Conservation (phyloP, 371 early-diverging fungal species). For the Nematocida minor region DNA sequence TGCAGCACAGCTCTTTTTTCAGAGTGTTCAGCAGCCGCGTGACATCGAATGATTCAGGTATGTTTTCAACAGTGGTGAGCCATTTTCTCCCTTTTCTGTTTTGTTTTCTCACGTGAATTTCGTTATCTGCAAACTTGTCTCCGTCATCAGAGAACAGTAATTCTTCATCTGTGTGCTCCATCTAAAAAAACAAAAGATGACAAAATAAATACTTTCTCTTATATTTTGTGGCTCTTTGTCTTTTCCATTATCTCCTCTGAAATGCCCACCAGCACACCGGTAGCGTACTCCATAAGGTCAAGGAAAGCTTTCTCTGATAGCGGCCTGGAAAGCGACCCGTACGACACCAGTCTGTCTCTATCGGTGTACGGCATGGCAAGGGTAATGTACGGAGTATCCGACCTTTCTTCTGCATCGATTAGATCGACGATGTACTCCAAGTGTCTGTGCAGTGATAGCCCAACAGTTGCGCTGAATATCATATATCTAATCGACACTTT, state of each 20-base stretch:
- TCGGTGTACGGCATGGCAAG: not conserved
- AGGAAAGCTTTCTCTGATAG: not conserved
- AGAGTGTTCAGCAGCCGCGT: constrained; percentile 81
- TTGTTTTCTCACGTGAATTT: constrained; percentile 70
- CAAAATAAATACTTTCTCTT: not conserved
- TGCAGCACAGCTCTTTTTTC: constrained; percentile 88
- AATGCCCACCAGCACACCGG: not conserved
- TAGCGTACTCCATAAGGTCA: not conserved
- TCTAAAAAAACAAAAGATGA: constrained; percentile 37
- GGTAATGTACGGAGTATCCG: not conserved
- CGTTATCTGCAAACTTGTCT: constrained; percentile 29
- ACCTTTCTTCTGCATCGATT: constrained; percentile 21
- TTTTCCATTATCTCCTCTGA: not conserved
- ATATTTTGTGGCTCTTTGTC: not conserved
- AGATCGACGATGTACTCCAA: constrained; percentile 10
- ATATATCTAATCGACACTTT: constrained; percentile 18
- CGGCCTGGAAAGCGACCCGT: not conserved
- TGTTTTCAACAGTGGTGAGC: constrained; percentile 80
- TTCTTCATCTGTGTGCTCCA: constrained; percentile 4
- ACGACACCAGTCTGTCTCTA: not conserved
- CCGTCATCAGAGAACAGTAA: constrained; percentile 36
- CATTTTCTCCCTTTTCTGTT: constrained; percentile 92
- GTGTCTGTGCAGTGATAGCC: not conserved
- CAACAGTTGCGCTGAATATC: constrained; percentile 1
- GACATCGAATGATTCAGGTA: constrained; percentile 75